Conservation (phyloP, 2,329 filamentous ascomycete species). For the Phialophora chinensis region DNA sequence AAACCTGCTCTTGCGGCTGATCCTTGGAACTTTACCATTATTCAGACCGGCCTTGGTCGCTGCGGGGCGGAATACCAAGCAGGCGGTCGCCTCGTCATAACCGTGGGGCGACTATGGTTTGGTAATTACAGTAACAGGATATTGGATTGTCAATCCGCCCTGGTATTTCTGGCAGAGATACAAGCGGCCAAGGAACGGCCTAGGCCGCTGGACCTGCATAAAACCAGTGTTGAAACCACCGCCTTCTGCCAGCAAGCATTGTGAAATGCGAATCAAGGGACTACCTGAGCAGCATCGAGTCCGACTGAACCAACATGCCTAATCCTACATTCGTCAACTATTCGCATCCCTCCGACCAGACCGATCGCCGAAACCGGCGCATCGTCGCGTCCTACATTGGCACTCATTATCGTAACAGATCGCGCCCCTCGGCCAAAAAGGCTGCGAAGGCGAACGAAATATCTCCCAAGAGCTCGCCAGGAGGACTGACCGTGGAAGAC, state of each 20-base stretch:
- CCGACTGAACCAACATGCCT: neutral
- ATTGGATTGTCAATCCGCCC: neutral
- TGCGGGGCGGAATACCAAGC: neutral
- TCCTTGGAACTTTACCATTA: neutral
- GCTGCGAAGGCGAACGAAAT: neutral
- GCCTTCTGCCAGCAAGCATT: neutral
- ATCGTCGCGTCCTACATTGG: conserved; percentile 25
- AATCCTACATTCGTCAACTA: conserved; percentile 24
- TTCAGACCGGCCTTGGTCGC: neutral
- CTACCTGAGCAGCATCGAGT: too few species aligned
- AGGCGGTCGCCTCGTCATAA: neutral
- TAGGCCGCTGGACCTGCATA: neutral
- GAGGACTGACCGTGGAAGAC: neutral
- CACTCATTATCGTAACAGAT: conserved; percentile 25
- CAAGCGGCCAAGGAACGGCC: neutral
- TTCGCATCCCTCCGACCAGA: conserved; percentile 22
- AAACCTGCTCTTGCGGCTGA: neutral
- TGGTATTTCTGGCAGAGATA: neutral
- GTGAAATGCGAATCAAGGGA: neutral
- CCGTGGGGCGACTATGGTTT: neutral
- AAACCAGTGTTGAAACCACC: neutral
- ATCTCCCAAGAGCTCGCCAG: neutral
- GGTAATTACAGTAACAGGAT: neutral
- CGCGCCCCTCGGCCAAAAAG: conserved; percentile 10
- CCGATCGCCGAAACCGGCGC: conserved; percentile 10